A percentile compares a stretch with the other conserved stretches of the same genome.
These are phyloP conservation scores for Aspergillus quadricinctus DNA, from an alignment of 2,329 filamentous ascomycete species.

Conservation along the genomic window DNA sequence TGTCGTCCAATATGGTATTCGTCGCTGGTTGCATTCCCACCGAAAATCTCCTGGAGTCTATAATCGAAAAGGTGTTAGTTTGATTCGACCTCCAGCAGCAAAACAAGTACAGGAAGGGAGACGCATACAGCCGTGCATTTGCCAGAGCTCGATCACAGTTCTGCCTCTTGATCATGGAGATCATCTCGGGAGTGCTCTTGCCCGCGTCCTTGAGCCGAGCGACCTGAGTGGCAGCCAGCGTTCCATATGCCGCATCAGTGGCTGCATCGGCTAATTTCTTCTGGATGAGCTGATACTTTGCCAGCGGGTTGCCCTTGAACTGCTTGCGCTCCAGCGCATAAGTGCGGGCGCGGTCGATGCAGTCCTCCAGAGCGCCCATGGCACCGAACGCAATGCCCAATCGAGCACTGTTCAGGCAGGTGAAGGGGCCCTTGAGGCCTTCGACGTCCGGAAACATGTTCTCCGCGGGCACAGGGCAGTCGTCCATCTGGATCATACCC, in stretches of 20 bases:
- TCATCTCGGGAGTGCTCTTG: conserved; percentile 89
- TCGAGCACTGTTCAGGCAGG: conserved; percentile 87
- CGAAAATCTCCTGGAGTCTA: conserved; percentile 88
- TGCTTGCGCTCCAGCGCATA: conserved; percentile 93
- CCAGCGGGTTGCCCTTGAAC: conserved; percentile 92
- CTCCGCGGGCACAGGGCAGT: conserved; percentile 77
- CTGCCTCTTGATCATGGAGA: conserved; percentile 92
- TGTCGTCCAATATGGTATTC: conserved; percentile 94
- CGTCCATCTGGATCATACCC: conserved; percentile 95
- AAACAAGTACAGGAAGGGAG: not conserved
- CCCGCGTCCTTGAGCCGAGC: conserved; percentile 89
- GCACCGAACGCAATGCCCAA: conserved; percentile 92
- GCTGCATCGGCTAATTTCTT: conserved; percentile 94
- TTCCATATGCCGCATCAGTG: conserved; percentile 87
- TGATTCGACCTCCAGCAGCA: not conserved
- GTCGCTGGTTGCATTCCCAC: conserved; percentile 95
- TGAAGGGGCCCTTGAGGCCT: conserved; percentile 83
- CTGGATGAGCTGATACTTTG: conserved; percentile 94
- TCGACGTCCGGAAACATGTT: conserved; percentile 95
- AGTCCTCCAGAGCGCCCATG: conserved; percentile 92
- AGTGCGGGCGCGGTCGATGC: conserved; percentile 70
- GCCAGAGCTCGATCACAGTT: conserved; percentile 88
- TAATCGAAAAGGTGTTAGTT: conserved; percentile 9
- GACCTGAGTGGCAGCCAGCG: conserved; percentile 85
- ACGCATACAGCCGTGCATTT: conserved; percentile 63